These are phyloP conservation scores for Reutealis trisperma DNA, from an alignment of 345 rosid species.

Conservation along the genomic window DNA sequence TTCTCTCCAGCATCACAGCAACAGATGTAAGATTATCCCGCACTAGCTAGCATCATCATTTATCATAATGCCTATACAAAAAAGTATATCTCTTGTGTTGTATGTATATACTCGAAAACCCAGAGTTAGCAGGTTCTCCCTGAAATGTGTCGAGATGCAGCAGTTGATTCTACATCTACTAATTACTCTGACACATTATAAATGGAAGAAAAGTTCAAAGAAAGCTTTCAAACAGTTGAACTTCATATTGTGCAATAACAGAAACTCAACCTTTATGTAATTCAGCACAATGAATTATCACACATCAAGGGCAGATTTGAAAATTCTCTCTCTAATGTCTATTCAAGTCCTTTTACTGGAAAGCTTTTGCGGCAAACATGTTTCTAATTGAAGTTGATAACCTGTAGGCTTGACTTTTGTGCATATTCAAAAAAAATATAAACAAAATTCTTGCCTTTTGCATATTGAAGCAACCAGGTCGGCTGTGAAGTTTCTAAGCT, in stretches of 20 bases:
- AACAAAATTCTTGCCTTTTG: slow-evolving; percentile 50
- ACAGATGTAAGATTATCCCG: not conserved
- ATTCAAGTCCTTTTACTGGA: no score
- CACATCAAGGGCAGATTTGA: not conserved
- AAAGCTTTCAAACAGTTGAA: not conserved
- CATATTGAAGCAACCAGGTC: slow-evolving; percentile 64
- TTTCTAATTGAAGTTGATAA: no score
- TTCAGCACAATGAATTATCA: not conserved
- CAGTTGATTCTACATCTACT: no score
- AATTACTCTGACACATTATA: not conserved
- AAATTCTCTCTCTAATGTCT: not conserved
- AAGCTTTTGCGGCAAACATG: no score
- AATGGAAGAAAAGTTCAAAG: not conserved
- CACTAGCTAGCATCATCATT: not conserved
- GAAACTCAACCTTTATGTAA: not conserved
- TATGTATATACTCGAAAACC: not conserved
- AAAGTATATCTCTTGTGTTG: not conserved
- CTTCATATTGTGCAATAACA: not conserved
- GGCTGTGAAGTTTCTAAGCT: slow-evolving; percentile 72
- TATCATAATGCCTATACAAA: not conserved
- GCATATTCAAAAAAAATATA: slow-evolving; percentile 1
- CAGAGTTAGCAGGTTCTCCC: no score
- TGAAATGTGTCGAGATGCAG: no score
- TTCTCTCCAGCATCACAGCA: slow-evolving; percentile 5
- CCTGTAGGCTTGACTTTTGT: not conserved